These are phyloP conservation scores for Colletotrichum agaves DNA, from an alignment of 2,329 filamentous ascomycete genomes.

Conservation along the genomic window DNA sequence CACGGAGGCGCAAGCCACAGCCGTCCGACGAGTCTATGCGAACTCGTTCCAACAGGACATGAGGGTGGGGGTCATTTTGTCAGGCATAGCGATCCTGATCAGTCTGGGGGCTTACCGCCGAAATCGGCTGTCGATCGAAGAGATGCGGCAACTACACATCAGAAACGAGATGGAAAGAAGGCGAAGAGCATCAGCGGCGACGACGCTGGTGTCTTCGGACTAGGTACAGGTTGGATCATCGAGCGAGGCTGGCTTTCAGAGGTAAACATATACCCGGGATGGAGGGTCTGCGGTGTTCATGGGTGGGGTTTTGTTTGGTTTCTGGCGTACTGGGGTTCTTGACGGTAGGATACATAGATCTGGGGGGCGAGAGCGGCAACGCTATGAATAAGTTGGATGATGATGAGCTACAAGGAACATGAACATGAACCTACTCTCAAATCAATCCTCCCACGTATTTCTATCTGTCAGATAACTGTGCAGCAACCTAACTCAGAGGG, in stretches of 20 bases:
- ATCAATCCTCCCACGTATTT: too few relatives aligned
- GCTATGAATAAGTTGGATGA: not conserved
- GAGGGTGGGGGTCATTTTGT: slow-evolving; percentile 55
- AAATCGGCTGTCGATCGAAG: slow-evolving; percentile 43
- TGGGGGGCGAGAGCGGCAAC: not conserved
- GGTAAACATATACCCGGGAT: too few relatives aligned
- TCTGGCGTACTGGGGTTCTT: not conserved
- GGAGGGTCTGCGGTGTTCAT: too few relatives aligned
- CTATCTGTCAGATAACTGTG: not conserved
- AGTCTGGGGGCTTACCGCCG: slow-evolving; percentile 53
- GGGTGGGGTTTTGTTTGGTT: too few relatives aligned
- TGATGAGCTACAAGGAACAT: too few relatives aligned
- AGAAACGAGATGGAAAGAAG: slow-evolving; percentile 22
- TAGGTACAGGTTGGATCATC: not conserved
- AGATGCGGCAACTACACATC: slow-evolving; percentile 39
- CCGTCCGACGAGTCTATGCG: slow-evolving; percentile 53
- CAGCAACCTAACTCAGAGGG: not conserved
- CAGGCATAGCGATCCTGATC: slow-evolving; percentile 52
- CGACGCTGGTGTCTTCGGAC: slow-evolving; percentile 31
- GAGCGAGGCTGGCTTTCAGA: not conserved
- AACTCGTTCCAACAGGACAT: slow-evolving; percentile 59
- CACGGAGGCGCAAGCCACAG: slow-evolving; percentile 43
- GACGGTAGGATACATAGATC: not conserved
- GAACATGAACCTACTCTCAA: too few relatives aligned
- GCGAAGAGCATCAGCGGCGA: slow-evolving; percentile 26